Evolutionary conservation across 139 green algal species (phyloP).

Genomic region (Coccomyxa sp.): DNA sequence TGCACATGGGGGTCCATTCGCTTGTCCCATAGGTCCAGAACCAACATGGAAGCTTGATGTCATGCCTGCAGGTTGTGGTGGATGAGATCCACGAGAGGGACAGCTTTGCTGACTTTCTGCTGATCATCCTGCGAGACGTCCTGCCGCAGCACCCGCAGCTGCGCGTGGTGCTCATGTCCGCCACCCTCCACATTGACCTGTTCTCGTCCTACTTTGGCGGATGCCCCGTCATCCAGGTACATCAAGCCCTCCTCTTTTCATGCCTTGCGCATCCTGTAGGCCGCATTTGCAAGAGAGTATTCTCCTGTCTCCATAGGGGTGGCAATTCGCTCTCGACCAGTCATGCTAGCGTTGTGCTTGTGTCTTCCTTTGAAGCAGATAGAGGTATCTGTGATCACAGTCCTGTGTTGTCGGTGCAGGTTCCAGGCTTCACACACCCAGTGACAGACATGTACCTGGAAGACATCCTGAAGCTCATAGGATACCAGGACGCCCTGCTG

Average conservation of each 20-base stretch:
- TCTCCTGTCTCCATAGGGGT: too few species aligned
- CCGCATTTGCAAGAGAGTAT: too few species aligned
- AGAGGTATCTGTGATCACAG: not conserved
- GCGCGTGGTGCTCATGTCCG: constrained; percentile 82
- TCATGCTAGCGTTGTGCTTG: not conserved
- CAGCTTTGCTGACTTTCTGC: constrained; percentile 73
- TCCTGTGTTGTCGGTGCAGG: not conserved
- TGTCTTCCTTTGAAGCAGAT: not conserved
- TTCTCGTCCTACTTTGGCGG: constrained; percentile 65
- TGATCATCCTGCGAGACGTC: constrained; percentile 58
- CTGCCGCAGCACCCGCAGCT: constrained; percentile 60
- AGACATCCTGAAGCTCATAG: constrained; percentile 54
- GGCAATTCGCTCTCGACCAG: too few species aligned
- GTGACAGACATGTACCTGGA: constrained; percentile 86
- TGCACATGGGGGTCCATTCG: too few species aligned
- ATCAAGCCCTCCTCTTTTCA: too few species aligned
- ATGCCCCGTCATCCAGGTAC: constrained; percentile 64
- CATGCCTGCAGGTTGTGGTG: too few species aligned
- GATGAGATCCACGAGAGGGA: constrained; percentile 70
- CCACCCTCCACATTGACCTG: constrained; percentile 73
- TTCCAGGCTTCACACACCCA: constrained; percentile 87
- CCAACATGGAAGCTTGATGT: too few species aligned
- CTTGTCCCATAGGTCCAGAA: too few species aligned
- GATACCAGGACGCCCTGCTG: constrained; percentile 7
- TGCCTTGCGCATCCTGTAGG: too few species aligned